These are phyloP conservation scores for Halophytophthora batemanensis DNA, from an alignment of 352 stramenopile species.

Conservation along the genomic window DNA sequence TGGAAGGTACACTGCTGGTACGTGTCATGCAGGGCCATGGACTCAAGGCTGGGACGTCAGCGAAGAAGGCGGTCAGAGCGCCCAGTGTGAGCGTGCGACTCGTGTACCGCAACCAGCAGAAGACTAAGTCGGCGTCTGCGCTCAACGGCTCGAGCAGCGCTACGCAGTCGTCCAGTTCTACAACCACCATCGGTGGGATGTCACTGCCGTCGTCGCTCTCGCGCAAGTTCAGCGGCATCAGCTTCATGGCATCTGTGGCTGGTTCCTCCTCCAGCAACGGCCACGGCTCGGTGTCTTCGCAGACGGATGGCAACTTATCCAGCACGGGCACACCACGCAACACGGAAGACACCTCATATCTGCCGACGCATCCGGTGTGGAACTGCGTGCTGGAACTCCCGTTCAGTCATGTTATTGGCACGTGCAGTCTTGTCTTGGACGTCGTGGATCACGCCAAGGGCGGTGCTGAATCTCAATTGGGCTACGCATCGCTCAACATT, in stretches of 20 bases:
- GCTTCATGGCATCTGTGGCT: slow-evolving; percentile 50
- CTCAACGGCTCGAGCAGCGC: slow-evolving; percentile 18
- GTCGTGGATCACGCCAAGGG: slow-evolving; percentile 59
- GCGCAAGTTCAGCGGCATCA: slow-evolving; percentile 67
- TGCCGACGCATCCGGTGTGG: slow-evolving; percentile 75
- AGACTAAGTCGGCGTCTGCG: slow-evolving; percentile 31
- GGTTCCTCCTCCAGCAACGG: slow-evolving; percentile 22
- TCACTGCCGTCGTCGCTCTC: slow-evolving; percentile 68
- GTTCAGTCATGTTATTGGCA: slow-evolving; percentile 75
- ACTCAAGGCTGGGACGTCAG: slow-evolving; percentile 60
- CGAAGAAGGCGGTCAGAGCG: slow-evolving; percentile 71
- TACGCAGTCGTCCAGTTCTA: slow-evolving; percentile 17
- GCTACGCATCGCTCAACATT: slow-evolving; percentile 71
- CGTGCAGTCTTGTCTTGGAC: slow-evolving; percentile 72
- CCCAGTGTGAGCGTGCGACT: slow-evolving; percentile 56
- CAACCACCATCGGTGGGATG: slow-evolving; percentile 40
- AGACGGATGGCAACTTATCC: slow-evolving; percentile 31
- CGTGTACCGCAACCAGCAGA: slow-evolving; percentile 57
- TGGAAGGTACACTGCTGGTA: slow-evolving; percentile 66
- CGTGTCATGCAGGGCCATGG: slow-evolving; percentile 82
- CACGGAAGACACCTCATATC: slow-evolving; percentile 48
- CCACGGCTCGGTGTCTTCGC: slow-evolving; percentile 17
- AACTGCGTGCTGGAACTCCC: slow-evolving; percentile 77
- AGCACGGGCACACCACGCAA: slow-evolving; percentile 64
- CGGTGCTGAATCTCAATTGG: slow-evolving; percentile 43